A percentile compares a stretch with the other conserved stretches of the same genome.
phyloP scores from a whole-genome alignment of 1,284 basidiomycete species.

The Trichosporon coremiiforme region DNA sequence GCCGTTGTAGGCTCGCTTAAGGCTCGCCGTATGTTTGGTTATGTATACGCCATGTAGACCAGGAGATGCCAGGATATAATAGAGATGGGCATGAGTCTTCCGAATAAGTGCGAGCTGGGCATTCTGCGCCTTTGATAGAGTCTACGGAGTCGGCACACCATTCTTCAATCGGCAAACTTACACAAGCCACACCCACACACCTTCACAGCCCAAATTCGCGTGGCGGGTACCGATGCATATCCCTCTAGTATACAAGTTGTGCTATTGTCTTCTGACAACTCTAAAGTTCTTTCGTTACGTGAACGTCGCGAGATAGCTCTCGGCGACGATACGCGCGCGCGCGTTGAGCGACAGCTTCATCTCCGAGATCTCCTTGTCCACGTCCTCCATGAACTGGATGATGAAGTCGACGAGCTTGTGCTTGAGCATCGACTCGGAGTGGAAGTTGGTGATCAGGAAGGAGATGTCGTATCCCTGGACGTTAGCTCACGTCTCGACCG shows the following conservation, averaged over 20 bases:
- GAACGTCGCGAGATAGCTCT: slow-evolving; percentile 59
- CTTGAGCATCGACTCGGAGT: slow-evolving; percentile 97
- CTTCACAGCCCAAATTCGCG: too few relatives aligned
- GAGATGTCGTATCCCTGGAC: slow-evolving; percentile 93
- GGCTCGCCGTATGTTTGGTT: slow-evolving; percentile 10
- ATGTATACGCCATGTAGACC: slow-evolving; percentile 17
- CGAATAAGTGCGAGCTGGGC: too few relatives aligned
- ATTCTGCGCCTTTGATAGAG: too few relatives aligned
- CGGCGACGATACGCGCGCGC: slow-evolving; percentile 94
- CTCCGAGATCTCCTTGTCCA: slow-evolving; percentile 65
- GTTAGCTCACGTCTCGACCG: too few relatives aligned
- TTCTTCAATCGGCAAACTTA: too few relatives aligned
- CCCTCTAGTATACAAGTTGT: slow-evolving; percentile 4
- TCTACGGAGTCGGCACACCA: too few relatives aligned
- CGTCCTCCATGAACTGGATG: slow-evolving; percentile 99
- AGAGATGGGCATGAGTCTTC: too few relatives aligned
- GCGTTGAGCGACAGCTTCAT: slow-evolving; percentile 80
- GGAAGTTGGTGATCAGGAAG: slow-evolving; percentile 96
- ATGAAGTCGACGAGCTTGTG: slow-evolving; percentile 99
- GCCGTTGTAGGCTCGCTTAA: slow-evolving; percentile 42
- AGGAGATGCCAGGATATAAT: slow-evolving; percentile 4
- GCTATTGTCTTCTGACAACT: slow-evolving; percentile 3
- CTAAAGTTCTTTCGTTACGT: background rate
- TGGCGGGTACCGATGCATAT: slow-evolving; percentile 6
- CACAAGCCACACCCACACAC: too few relatives aligned